Evolutionary conservation across 2,329 filamentous ascomycete genomes (phyloP).

Genomic region (Aureobasidium sp.): DNA sequence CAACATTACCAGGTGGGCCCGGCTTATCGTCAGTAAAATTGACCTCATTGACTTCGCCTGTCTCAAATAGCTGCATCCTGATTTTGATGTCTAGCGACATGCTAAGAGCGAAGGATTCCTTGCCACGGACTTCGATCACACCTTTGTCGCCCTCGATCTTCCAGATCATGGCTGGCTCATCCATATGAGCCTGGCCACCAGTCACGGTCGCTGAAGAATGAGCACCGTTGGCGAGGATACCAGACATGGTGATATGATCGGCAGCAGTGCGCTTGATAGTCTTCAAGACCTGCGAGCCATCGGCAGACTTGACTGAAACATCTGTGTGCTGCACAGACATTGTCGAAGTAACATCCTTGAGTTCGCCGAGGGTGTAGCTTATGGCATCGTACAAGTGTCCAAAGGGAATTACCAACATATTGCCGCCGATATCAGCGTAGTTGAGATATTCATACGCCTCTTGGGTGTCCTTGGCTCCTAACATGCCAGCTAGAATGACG

Average conservation of each 20-base stretch:
- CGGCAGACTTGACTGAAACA: conserved; percentile 30
- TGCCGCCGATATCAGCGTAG: conserved; percentile 39
- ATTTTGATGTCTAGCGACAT: conserved; percentile 9
- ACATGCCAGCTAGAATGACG: conserved; percentile 25
- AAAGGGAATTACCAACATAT: conserved; percentile 35
- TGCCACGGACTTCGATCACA: conserved; percentile 30
- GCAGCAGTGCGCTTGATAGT: conserved; percentile 37
- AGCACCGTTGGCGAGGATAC: conserved; percentile 34
- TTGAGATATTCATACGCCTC: conserved; percentile 42
- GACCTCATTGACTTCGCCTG: conserved; percentile 25
- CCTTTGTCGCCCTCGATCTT: conserved; percentile 43
- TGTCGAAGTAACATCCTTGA: conserved; percentile 33
- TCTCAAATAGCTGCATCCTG: conserved; percentile 21
- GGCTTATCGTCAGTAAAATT: conserved; percentile 25
- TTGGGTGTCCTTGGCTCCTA: conserved; percentile 21
- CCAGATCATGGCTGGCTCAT: conserved; percentile 42
- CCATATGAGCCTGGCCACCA: conserved; percentile 44
- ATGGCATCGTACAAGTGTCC: conserved; percentile 39
- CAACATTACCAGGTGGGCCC: conserved; percentile 28
- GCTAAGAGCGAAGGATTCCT: conserved; percentile 7
- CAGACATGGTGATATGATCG: conserved; percentile 38
- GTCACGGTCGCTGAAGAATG: conserved; percentile 41
- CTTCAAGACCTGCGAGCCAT: conserved; percentile 26
- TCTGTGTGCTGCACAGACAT: conserved; percentile 42
- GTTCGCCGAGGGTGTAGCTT: conserved; percentile 10